Base-by-base conservation (phyloP, 2,329 filamentous ascomycete species). In the Cordyceps sp. region DNA sequence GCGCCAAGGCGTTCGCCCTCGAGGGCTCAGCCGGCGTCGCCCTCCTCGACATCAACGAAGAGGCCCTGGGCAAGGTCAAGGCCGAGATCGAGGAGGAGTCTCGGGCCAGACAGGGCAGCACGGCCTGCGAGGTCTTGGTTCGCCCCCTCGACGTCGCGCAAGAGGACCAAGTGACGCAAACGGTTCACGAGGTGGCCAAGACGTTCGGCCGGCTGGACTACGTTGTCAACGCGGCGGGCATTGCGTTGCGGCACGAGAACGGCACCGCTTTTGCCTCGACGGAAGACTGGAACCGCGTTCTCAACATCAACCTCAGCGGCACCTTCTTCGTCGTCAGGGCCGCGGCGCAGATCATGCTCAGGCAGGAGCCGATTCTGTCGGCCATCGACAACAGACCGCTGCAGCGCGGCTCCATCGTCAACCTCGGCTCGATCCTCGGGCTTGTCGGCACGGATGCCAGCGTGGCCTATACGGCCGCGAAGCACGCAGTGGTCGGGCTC, bases 221-320 rank as follows among this genome's bases (percentile, higher is more conserved):
- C 30, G 49, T 53, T 7, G 52, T 59, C 32, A 59, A 60, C 32
- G 49, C 52, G 1, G 58, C 58, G 1, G 57, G 57, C 9, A 48
- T 59, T 6, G 49, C 49, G 0, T 45, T 54, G 32, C 56, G 54
- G 33, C 52, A 56, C 26, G 39, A 47, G 18, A 53, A 52, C 3
- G 55, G 54, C 6, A 51, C 48, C 2, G 50, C 55, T 0, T 53
- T 51, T 30, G 48, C 48, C 1, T 40, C 47, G 13, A 55, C 51
- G 0, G 36, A 40, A 1, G 55, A 60, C 30, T 63, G 55, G 54
- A 44, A 57, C 3, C 47, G 50, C 0, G 48, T 61, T 2, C 31
- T 62, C 6, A 52, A 57, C 30, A 45, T 62, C 32, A 63, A 64
- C 29, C 37, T 64, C 1, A 56, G 48, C 4, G 59, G 58, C 0